Evolutionary conservation across 306 rosid species (phyloP), one percentile per base, ranked within the genome.

Genomic region (Vigna nakashimae): DNA sequence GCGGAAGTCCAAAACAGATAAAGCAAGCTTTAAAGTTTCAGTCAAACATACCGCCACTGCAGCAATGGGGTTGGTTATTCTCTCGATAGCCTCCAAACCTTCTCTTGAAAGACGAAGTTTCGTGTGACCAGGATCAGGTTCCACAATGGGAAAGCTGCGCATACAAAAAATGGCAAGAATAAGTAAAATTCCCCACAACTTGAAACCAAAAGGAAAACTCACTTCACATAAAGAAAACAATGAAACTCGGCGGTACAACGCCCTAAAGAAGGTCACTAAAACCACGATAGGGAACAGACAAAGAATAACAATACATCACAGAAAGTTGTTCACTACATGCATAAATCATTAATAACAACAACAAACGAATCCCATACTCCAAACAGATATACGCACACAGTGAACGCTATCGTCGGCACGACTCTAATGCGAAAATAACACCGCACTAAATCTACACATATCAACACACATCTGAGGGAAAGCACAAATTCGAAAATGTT

Each of bases 101-200:
- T 89, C 97, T 79, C 89, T 86, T 62, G 98, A 88, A 86, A 94
- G 91, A 50, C 90, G 97, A 78, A 94, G 97, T 73, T 90, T 94
- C 59, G 98, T 94, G 70, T 94, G 97, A 58, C 89, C 92, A 64
- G 92, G 91, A 85, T 92, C 98, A 62, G 97, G 98, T 85, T 90
- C 97, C 68, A 94, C 92, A 62, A 94, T 94, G 17, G 98, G 95
- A 85, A 92, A 92, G 72, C 97, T 94, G 89, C 40, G 69, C 6
- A 67, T 15, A 71, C 32, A 63, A 74, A 76, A 6, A 73, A 79
- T 22, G 64, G 55, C 40, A 80, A 79, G 73, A 73, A 82, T 85
- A 60, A 81, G 60, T 42, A 20, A 16, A 77, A 16, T 46, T 60
- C 9, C 6, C 12, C 17, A 45, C 43, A 51, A 57, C 55, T 50